A percentile compares a stretch with the other conserved stretches of the same genome.
Evolutionary conservation across 2,329 filamentous ascomycete genomes (phyloP).

Genomic region (Colletotrichum plurivorum): DNA sequence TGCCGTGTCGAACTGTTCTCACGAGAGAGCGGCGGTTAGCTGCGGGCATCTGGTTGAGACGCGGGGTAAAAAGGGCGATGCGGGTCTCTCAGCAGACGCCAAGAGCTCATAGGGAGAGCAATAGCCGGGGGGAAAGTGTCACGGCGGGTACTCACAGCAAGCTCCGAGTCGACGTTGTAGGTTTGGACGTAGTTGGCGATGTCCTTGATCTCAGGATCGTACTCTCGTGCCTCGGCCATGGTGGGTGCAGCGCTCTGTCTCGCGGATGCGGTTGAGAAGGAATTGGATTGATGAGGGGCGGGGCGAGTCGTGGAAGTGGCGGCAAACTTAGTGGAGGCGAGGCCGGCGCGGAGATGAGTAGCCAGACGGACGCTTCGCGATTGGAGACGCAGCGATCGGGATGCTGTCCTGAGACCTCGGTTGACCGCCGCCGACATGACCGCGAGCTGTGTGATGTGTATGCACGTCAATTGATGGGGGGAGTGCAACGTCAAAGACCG

Average conservation of each 20-base stretch:
- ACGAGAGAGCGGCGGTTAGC: conserved; percentile 45
- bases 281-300: conserved; percentile 53
- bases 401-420: conserved; percentile 68
- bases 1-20: conserved; percentile 87
- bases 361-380: conserved; percentile 54
- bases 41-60: conserved; percentile 39
- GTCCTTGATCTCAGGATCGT: conserved; percentile 94
- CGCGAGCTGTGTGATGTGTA: conserved; percentile 10
- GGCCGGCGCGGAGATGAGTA: conserved; percentile 53
- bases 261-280: conserved; percentile 66
- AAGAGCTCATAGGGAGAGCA: neutral
- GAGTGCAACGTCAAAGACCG: neutral
- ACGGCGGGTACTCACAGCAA: conserved; percentile 78
- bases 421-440: conserved; percentile 67
- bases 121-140: neutral
- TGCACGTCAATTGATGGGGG: conserved; percentile 36
- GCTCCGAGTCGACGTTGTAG: conserved; percentile 89
- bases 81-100: conserved; percentile 5
- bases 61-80: conserved; percentile 40
- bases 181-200: conserved; percentile 97
- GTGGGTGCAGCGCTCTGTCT: conserved; percentile 64
- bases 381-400: conserved; percentile 67
- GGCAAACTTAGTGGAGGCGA: conserved; percentile 52
- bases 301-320: conserved; percentile 48
- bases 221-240: conserved; percentile 70